Evolutionary conservation across 805 yeast genomes (phyloP).

Genomic region (Komagataella pastoris): DNA sequence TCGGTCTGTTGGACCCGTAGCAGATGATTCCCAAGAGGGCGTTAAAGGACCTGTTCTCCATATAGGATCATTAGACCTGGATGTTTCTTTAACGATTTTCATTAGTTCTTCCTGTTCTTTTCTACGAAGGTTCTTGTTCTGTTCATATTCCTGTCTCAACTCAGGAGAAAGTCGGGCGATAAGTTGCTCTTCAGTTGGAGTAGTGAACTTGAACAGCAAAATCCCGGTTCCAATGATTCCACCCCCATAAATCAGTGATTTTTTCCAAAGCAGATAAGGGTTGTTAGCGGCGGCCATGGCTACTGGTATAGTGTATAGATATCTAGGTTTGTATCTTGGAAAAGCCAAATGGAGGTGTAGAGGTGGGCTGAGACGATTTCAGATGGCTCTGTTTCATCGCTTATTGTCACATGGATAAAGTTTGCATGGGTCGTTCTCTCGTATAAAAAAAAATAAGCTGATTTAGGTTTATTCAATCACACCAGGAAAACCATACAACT

Average conservation of each 20-base stretch:
- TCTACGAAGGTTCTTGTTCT: constrained; percentile 45
- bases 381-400: background rate
- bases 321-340: background rate
- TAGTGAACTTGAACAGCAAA: constrained; percentile 53
- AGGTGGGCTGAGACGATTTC: background rate
- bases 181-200: constrained; percentile 78
- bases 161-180: constrained; percentile 73
- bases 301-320: background rate
- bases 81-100: constrained; percentile 49
- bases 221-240: constrained; percentile 65
- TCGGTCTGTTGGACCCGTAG: constrained; percentile 5
- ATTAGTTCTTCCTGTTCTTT: constrained; percentile 60
- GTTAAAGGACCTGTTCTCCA: constrained; percentile 69
- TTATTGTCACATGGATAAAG: background rate
- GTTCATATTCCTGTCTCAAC: constrained; percentile 59
- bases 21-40: constrained; percentile 53
- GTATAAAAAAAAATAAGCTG: background rate
- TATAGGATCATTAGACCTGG: constrained; percentile 61
- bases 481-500: background rate
- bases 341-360: background rate
- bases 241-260: constrained; percentile 32
- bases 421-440: background rate
- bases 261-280: constrained; percentile 13
- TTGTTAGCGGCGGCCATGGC: constrained; percentile 1
- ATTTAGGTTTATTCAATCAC: background rate